Percentiles rank a stretch among this genome's conserved stretches.
These are phyloP conservation scores for Pseudohyphozyma bogoriensis DNA, from an alignment of 768 basidiomycete genomes.

Conservation along the genomic window DNA sequence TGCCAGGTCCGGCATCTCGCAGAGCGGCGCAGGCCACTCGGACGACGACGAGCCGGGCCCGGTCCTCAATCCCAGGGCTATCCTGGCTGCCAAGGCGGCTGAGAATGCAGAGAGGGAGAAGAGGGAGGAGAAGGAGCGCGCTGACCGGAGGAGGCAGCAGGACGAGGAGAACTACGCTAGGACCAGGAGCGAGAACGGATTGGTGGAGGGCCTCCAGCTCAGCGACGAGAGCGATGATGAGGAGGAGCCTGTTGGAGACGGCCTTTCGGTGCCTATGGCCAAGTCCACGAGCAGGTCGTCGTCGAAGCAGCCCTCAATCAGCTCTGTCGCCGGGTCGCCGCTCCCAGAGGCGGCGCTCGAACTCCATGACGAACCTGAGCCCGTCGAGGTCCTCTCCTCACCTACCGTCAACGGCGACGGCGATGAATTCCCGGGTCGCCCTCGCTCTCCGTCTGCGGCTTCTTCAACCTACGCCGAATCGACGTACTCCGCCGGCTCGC, in stretches of 20 bases:
- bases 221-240: constrained; percentile 47
- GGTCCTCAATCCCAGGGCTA: constrained; percentile 34
- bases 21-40: constrained; percentile 43
- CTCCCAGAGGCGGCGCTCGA: too few species aligned
- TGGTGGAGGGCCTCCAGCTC: constrained; percentile 35
- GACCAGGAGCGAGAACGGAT: constrained; percentile 17
- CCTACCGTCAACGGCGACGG: neutral
- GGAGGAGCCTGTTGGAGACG: constrained; percentile 56
- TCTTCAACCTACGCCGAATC: constrained; percentile 23
- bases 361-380: neutral
- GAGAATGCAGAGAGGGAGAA: constrained; percentile 37
- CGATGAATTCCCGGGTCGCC: too few species aligned
- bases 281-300: neutral
- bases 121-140: constrained; percentile 29
- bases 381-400: neutral
- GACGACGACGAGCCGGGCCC: constrained; percentile 12
- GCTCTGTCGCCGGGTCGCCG: too few species aligned
- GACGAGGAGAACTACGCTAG: constrained; percentile 27
- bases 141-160: constrained; percentile 26
- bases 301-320: neutral
- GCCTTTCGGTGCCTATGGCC: constrained; percentile 57
- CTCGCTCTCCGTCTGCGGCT: neutral
- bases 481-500: constrained; percentile 2
- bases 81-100: constrained; percentile 39
- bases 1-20: constrained; percentile 68